Evolutionary conservation across 192 early-diverging fungal species (phyloP).

Genomic region (Obelidium mucronatum): DNA sequence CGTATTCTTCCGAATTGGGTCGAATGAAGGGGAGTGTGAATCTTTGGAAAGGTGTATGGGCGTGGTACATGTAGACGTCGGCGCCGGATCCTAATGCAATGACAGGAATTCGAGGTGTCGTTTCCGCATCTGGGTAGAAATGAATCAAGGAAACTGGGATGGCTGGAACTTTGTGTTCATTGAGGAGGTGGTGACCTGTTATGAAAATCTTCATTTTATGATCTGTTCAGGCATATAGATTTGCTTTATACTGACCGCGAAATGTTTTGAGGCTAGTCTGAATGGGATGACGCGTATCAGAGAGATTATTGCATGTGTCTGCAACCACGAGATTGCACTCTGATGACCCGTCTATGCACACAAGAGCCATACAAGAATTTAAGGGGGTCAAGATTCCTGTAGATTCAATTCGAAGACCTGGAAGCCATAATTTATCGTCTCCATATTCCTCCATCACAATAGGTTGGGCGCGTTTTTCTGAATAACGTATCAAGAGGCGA

Average conservation of each 20-base stretch:
- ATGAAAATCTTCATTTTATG: not conserved
- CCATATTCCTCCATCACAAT: not conserved
- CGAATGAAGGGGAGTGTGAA: constrained; percentile 18
- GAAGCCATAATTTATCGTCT: not conserved
- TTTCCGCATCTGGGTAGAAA: constrained; percentile 32
- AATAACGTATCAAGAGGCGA: not conserved
- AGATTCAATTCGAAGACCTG: not conserved
- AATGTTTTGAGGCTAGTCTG: constrained; percentile 13
- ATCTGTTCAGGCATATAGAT: not conserved
- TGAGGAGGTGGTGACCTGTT: constrained; percentile 25
- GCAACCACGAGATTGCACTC: not conserved
- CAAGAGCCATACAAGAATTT: not conserved
- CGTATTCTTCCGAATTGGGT: constrained; percentile 20
- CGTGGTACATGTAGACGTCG: constrained; percentile 30
- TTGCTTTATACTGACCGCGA: not conserved
- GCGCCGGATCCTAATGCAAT: constrained; percentile 24
- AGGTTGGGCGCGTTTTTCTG: not conserved
- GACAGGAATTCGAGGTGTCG: constrained; percentile 19
- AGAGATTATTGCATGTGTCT: not conserved
- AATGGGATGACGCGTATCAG: not conserved
- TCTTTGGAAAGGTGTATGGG: constrained; percentile 20
- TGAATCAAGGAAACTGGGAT: constrained; percentile 24
- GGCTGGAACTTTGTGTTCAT: constrained; percentile 17
- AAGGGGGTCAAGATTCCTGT: not conserved
- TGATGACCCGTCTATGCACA: not conserved